A percentile compares a stretch with the other conserved stretches of the same genome.
phyloP scores from a whole-genome alignment of 2,329 filamentous ascomycete genomes.

The Ophiostoma piceae region DNA sequence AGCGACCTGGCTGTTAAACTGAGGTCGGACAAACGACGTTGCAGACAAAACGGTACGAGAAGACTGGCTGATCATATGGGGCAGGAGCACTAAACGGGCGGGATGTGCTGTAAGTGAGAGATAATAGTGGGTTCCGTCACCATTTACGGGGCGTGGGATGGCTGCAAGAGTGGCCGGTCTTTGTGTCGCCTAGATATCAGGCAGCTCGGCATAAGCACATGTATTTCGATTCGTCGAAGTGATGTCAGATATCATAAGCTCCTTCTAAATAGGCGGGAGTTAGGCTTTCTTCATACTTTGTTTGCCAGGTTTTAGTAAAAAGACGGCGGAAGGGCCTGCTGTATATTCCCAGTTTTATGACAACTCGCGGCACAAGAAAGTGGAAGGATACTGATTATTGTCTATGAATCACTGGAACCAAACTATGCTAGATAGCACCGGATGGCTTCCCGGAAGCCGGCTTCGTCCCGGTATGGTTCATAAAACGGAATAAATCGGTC shows the following conservation, averaged over 20 bases:
- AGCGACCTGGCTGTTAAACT: background rate
- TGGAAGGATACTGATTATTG: no score
- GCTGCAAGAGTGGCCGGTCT: background rate
- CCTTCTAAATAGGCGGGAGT: background rate
- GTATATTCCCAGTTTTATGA: background rate
- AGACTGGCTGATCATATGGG: background rate
- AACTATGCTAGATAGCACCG: background rate
- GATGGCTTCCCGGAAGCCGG: background rate
- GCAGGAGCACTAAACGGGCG: background rate
- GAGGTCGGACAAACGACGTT: background rate
- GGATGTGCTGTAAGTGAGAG: constrained; percentile 5
- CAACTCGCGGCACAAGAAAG: background rate
- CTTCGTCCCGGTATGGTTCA: background rate
- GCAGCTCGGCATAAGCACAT: background rate
- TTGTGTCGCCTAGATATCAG: background rate
- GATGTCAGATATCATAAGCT: background rate
- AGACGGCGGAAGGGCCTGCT: background rate
- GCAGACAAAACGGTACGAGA: background rate
- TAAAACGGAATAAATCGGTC: background rate
- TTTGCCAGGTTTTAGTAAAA: background rate
- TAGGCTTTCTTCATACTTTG: no score
- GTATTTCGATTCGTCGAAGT: background rate
- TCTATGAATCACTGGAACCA: background rate
- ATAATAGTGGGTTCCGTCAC: background rate
- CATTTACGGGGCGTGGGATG: background rate